A percentile compares a stretch with the other conserved stretches of the same genome.
These are phyloP conservation scores for Apophysomyces trapeziformis DNA, from an alignment of 371 early-diverging fungal species.

Conservation along the genomic window DNA sequence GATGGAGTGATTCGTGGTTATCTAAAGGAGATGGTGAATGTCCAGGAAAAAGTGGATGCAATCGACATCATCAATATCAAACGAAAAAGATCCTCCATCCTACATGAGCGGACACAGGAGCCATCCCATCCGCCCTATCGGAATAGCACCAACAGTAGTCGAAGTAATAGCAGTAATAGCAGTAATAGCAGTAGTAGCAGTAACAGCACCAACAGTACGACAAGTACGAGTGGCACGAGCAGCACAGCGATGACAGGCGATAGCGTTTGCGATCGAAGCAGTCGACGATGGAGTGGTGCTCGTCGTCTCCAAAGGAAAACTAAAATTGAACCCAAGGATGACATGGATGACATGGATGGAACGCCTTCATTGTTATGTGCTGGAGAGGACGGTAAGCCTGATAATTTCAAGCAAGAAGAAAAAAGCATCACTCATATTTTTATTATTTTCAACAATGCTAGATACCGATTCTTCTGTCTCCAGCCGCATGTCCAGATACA, in stretches of 20 bases:
- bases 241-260: too few relatives aligned
- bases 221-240: too few relatives aligned
- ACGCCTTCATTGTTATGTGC: neutral
- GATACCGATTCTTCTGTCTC: too few relatives aligned
- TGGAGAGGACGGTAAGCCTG: neutral
- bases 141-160: neutral
- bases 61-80: neutral
- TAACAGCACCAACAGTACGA: too few relatives aligned
- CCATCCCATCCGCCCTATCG: neutral
- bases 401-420: too few relatives aligned
- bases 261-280: too few relatives aligned
- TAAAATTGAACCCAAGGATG: neutral
- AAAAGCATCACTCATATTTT: too few relatives aligned
- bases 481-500: too few relatives aligned
- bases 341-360: neutral
- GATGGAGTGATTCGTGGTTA: neutral
- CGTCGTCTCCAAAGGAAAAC: neutral
- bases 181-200: neutral
- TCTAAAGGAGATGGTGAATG: neutral
- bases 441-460: too few relatives aligned
- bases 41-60: neutral
- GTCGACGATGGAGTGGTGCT: neutral
- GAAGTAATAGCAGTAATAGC: neutral
- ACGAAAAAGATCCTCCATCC: neutral
- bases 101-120: neutral